Percentiles rank a stretch among this genome's conserved stretches.
phyloP scores from a whole-genome alignment of 345 rosid genomes.

The Cardamine occulta region DNA sequence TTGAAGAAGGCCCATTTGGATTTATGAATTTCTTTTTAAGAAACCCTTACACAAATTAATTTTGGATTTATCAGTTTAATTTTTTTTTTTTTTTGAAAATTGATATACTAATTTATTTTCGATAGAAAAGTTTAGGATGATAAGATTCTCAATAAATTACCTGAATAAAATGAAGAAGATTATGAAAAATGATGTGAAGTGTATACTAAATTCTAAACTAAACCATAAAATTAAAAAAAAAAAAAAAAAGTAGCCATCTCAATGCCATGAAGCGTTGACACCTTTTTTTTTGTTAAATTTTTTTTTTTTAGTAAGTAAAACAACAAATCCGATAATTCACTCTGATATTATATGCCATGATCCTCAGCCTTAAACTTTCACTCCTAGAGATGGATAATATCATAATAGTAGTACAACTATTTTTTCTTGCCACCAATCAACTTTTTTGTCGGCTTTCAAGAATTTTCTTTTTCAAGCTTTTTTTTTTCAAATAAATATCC shows the following conservation, averaged over 20 bases:
- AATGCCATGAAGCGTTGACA: too few species aligned
- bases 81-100: not conserved
- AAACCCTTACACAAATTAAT: not conserved
- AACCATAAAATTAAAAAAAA: not conserved
- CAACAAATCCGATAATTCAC: not conserved
- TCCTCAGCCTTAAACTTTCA: conserved; percentile 38
- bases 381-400: conserved; percentile 20
- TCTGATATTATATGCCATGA: not conserved
- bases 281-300: too few species aligned
- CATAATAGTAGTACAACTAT: conserved; percentile 10
- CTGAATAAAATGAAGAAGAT: not conserved
- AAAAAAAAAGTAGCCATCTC: too few species aligned
- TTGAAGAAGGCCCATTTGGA: not conserved
- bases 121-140: not conserved
- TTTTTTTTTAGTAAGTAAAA: not conserved
- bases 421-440: conserved; percentile 24
- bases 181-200: not conserved
- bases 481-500: not conserved
- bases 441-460: not conserved
- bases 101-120: not conserved
- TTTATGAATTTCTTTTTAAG: not conserved
- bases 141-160: not conserved
- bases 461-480: not conserved
- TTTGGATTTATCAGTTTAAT: not conserved
- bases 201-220: not conserved